Evolutionary conservation across 257 asterid species (phyloP).

Genomic region (Solanum pinnatisectum): DNA sequence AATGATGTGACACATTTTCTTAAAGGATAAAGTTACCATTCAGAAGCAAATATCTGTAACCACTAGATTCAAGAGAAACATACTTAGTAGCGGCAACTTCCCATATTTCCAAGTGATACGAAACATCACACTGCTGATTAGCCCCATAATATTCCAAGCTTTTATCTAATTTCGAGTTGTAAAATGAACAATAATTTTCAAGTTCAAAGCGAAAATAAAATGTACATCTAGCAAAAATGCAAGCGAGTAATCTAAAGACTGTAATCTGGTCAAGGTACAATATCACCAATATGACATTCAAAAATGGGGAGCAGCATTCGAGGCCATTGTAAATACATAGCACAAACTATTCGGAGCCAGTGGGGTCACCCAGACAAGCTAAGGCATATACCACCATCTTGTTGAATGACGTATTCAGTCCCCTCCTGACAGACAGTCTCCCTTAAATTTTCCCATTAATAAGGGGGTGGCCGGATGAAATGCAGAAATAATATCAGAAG

Average conservation of each 20-base stretch:
- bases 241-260: not conserved
- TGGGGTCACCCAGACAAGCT: slow-evolving; percentile 7
- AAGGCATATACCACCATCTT: slow-evolving; percentile 2
- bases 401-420: not conserved
- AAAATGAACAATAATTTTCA: not conserved
- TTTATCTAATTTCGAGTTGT: not conserved
- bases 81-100: not conserved
- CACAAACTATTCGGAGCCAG: slow-evolving; percentile 27
- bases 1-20: not conserved
- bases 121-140: not conserved
- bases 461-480: not conserved
- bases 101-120: not conserved
- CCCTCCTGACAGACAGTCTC: not conserved
- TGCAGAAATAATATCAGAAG: slow-evolving; percentile 4
- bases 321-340: slow-evolving; percentile 17
- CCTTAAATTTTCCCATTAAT: not conserved
- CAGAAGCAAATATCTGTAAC: not conserved
- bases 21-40: not conserved
- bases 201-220: not conserved
- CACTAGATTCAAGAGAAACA: not conserved
- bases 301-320: not conserved
- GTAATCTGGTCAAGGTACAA: not conserved
- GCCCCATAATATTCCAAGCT: not conserved
- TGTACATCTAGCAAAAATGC: not conserved
- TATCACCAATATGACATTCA: not conserved